A percentile compares a stretch with the other conserved stretches of the same genome.
Conservation (phyloP, 2,329 filamentous ascomycete species). For the Fusarium equiseti region DNA sequence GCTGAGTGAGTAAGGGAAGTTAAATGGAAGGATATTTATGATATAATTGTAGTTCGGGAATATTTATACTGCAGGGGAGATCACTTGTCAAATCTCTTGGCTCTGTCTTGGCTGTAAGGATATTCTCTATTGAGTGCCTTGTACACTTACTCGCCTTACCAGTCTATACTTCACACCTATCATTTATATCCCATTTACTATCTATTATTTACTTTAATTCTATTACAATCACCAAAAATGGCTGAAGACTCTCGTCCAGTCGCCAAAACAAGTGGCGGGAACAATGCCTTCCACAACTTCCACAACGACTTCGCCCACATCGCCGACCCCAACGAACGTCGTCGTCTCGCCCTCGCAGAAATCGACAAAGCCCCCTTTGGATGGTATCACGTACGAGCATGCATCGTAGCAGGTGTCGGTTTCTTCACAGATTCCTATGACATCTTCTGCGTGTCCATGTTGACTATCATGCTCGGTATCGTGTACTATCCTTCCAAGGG, state of each 20-base stretch:
- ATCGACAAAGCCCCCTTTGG: constrained; percentile 86
- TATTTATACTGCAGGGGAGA: constrained; percentile 24
- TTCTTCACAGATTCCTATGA: constrained; percentile 92
- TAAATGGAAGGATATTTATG: too few species aligned
- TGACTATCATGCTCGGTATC: constrained; percentile 81
- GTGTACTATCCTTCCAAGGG: constrained; percentile 75
- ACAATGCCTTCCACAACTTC: constrained; percentile 81
- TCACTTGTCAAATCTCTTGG: constrained; percentile 18
- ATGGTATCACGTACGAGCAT: constrained; percentile 85
- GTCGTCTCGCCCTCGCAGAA: constrained; percentile 82
- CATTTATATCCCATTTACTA: constrained; percentile 1
- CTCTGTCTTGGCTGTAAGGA: constrained; percentile 29
- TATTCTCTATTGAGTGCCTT: constrained; percentile 15
- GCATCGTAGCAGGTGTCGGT: constrained; percentile 83
- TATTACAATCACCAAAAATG: constrained; percentile 20
- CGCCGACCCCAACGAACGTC: constrained; percentile 80
- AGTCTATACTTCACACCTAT: not conserved
- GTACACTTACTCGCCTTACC: not conserved
- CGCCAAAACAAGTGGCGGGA: constrained; percentile 71
- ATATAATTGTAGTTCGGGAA: not conserved
- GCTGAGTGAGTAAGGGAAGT: not conserved
- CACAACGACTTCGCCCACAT: constrained; percentile 77
- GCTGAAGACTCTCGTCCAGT: constrained; percentile 26
- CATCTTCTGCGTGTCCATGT: constrained; percentile 81
- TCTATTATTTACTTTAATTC: not conserved